These are phyloP conservation scores for Diaporthe vexans DNA, from an alignment of 2,329 filamentous ascomycete genomes.

Conservation along the genomic window DNA sequence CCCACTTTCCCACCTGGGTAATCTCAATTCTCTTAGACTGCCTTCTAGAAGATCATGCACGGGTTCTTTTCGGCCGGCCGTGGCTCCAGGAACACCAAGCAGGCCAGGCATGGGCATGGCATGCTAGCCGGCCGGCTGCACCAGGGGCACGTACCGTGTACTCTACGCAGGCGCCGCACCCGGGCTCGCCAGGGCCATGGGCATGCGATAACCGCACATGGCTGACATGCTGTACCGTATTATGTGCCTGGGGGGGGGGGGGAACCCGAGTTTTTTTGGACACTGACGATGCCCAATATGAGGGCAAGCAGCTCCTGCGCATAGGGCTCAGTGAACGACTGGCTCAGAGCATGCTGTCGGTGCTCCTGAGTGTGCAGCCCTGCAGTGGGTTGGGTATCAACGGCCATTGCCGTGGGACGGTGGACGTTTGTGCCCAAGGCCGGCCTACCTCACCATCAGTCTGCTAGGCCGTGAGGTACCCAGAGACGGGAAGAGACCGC, in stretches of 20 bases:
- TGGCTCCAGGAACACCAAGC: conserved; percentile 26
- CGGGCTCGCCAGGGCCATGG: conserved; percentile 16
- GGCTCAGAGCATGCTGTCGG: conserved; percentile 42
- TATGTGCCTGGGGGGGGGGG: no score
- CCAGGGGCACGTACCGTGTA: no score
- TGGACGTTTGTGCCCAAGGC: conserved; percentile 50
- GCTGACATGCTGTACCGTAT: no score
- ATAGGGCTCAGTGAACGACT: conserved; percentile 43
- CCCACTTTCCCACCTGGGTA: conserved; percentile 31
- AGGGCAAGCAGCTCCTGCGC: neutral
- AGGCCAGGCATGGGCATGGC: neutral
- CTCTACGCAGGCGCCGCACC: neutral
- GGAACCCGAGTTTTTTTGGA: neutral
- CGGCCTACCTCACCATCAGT: conserved; percentile 2
- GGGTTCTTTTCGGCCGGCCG: conserved; percentile 18
- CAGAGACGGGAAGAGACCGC: neutral
- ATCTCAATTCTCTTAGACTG: conserved; percentile 30
- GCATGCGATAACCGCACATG: conserved; percentile 19
- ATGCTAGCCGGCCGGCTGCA: conserved; percentile 33
- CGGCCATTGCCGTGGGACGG: conserved; percentile 44
- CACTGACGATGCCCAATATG: neutral
- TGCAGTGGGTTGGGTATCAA: conserved; percentile 51
- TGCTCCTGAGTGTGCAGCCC: conserved; percentile 43
- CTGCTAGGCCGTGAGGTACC: neutral
- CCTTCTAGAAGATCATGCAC: conserved; percentile 41